Percentiles rank a stretch among this genome's conserved stretches.
These are phyloP conservation scores for Flaveria sonorensis DNA, from an alignment of 129 eudicot genomes.

Conservation along the genomic window DNA sequence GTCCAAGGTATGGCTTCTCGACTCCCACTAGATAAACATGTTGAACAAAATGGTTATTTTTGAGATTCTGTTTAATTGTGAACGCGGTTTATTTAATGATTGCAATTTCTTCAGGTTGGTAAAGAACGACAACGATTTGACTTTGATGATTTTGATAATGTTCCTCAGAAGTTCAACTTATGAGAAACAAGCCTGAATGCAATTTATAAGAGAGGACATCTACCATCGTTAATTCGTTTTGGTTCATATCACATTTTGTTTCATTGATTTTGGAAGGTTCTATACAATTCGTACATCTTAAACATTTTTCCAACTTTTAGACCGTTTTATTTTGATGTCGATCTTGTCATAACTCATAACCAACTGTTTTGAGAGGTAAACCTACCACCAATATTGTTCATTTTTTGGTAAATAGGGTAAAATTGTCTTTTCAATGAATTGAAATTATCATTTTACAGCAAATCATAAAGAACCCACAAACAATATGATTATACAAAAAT, in stretches of 20 bases:
- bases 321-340: neutral
- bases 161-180: constrained; percentile 69
- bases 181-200: constrained; percentile 36
- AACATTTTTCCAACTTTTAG: neutral
- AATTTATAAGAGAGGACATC: neutral
- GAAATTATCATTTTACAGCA: neutral
- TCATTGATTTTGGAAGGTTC: neutral
- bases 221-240: constrained; percentile 24
- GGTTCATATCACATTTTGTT: constrained; percentile 21
- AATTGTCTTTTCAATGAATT: neutral
- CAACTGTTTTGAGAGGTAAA: neutral
- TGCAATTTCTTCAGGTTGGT: constrained; percentile 56
- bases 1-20: constrained; percentile 55
- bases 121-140: constrained; percentile 83
- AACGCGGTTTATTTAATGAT: neutral
- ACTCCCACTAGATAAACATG: too few species aligned
- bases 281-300: neutral
- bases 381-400: neutral
- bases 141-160: constrained; percentile 77
- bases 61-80: constrained; percentile 21
- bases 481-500: too few species aligned
- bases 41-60: constrained; percentile 4
- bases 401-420: neutral
- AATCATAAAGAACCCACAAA: neutral
- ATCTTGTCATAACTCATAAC: neutral